Base-by-base conservation (phyloP, 306 rosid species). In the Begonia fuchsioides region DNA sequence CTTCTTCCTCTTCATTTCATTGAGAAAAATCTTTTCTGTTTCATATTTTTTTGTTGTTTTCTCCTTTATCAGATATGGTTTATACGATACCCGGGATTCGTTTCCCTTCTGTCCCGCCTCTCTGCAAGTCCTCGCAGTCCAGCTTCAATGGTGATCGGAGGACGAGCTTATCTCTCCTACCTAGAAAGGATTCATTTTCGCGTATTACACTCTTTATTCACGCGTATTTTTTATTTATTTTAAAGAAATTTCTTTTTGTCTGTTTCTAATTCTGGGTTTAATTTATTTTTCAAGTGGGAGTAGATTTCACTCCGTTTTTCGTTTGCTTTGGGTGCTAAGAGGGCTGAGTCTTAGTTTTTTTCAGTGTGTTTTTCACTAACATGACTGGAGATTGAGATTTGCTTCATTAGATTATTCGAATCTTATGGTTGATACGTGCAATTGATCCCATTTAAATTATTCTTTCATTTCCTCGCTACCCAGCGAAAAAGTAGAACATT, bases 81-180 rank as follows among this genome's bases (percentile, higher is more conserved):
- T 10, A 11, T 41, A 41, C 45, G 12, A 41, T 41, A 41, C 45
- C 45, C 4, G 45, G 45, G 45, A 41, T 41, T 41, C 11, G 45
- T 11, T 41, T 41, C 45, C 45, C 45, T 11, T 11, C 13, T 11
- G 45, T 41, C 12, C 45, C 45, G 45, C 14, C 45, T 11, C 45
- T 41, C n/a, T 41, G 14, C 14, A 41, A 10, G 45, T 41, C 45
- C 5, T 41, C 45, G 14, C 45, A 41, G 45, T 41, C 45, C n/a
- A 41, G 45, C 45, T 41, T 41, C 45, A 41, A 41, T 41, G 45
- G 12, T 41, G 45, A 41, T 41, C 13, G 45, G 45, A 41, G 45
- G 45, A 41, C 45, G 14, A 41, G 45, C 14, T 10, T n/a, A 10
- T 41, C 45, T 10, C 45, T 41, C 14, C 45, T 41, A 10, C 45